phyloP scores from a whole-genome alignment of 139 green algal genomes.

The Coelastrella sp. region DNA sequence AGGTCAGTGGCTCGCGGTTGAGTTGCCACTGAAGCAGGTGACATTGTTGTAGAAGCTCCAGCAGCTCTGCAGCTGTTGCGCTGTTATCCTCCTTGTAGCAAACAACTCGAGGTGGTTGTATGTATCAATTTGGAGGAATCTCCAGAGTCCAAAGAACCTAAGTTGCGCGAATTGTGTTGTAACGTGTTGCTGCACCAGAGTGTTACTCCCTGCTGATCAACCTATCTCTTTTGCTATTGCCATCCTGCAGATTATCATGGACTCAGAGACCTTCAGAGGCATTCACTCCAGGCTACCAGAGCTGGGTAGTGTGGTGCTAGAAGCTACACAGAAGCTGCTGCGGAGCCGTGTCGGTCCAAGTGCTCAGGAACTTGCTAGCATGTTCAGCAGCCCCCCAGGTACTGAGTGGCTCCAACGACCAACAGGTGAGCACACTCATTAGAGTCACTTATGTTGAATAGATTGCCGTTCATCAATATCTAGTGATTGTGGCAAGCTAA shows the following conservation, averaged over 20 bases:
- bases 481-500: too few species aligned
- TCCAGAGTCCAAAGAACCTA: too few species aligned
- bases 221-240: not conserved
- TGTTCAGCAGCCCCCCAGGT: not conserved
- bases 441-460: too few species aligned
- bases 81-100: too few species aligned
- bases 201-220: not conserved
- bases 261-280: slow-evolving; percentile 51
- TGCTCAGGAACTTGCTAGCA: not conserved
- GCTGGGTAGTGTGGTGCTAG: slow-evolving; percentile 37
- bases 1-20: slow-evolving; percentile 49
- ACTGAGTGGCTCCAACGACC: not conserved
- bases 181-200: not conserved
- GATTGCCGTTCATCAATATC: too few species aligned
- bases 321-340: slow-evolving; percentile 47
- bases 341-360: not conserved
- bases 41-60: too few species aligned
- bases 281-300: slow-evolving; percentile 52
- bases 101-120: too few species aligned
- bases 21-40: not conserved
- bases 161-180: too few species aligned
- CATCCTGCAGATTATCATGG: slow-evolving; percentile 37
- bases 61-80: too few species aligned
- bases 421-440: not conserved
- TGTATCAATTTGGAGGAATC: too few species aligned